Percentiles rank a stretch among this genome's conserved stretches.
Conservation (phyloP, 805 yeast species). For the Metschnikowia orientalis region DNA sequence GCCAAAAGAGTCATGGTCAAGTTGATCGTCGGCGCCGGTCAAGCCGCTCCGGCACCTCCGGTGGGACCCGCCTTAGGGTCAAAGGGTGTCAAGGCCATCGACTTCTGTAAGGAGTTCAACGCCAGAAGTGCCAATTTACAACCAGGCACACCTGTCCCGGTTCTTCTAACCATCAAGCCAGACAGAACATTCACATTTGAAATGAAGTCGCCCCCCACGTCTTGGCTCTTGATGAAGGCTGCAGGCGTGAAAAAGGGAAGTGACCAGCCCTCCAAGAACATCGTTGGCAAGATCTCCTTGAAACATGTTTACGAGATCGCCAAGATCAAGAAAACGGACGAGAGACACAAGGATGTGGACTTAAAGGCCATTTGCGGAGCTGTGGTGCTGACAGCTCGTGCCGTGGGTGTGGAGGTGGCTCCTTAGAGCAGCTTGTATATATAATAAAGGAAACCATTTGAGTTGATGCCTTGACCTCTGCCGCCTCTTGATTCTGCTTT, state of each 20-base stretch:
- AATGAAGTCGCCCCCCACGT: conserved; percentile 86
- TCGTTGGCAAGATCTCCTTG: conserved; percentile 63
- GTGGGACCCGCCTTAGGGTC: conserved; percentile 99
- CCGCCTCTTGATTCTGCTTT: neutral
- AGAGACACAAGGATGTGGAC: conserved; percentile 64
- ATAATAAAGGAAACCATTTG: conserved; percentile 4
- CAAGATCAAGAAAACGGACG: conserved; percentile 84
- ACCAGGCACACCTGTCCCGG: conserved; percentile 90
- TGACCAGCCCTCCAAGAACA: conserved; percentile 52
- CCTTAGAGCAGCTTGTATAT: conserved; percentile 38
- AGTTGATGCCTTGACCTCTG: neutral
- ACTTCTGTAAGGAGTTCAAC: conserved; percentile 96
- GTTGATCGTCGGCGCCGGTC: conserved; percentile 92
- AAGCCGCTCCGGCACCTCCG: conserved; percentile 98
- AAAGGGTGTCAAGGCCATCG: conserved; percentile 97
- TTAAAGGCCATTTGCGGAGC: conserved; percentile 76
- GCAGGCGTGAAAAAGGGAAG: conserved; percentile 80
- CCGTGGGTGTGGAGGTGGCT: conserved; percentile 80
- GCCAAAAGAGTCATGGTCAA: conserved; percentile 71
- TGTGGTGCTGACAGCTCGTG: conserved; percentile 82
- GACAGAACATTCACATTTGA: conserved; percentile 87
- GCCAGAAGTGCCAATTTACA: conserved; percentile 87
- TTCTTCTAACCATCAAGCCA: conserved; percentile 78
- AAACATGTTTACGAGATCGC: conserved; percentile 96
- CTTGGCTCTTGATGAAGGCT: conserved; percentile 78